Base-by-base conservation (phyloP, 1,139 yeast species). In the Spathaspora jeffriesii region DNA sequence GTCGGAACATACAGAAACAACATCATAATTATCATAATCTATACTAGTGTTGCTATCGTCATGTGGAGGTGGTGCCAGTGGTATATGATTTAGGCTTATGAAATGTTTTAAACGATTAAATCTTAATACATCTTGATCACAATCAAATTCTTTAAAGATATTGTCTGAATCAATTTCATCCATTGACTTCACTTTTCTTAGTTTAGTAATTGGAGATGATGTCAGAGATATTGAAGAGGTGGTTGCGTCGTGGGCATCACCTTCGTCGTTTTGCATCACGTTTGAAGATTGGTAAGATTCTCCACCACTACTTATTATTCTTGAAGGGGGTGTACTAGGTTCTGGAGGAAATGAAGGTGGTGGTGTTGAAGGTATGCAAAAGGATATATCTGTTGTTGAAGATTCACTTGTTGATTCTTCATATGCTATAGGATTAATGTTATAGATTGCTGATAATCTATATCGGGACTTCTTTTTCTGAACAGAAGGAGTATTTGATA, bases 401-500 rank as follows among this genome's bases (percentile, higher is more conserved):
- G 52, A 45, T 28, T 27, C 43, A 17, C 28, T 17, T 10, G 47
- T 25, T n/a, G 54, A 47, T 40, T 52, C 55, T 46, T 53, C 52
- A 47, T 58, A 45, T 47, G 59, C 67, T 42, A 71, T 53, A 2
- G 77, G 78, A 48, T 71, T 73, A 37, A 71, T 55, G 32, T 66
- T 72, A 53, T 72, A 75, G 1, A 73, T 64, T 13, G 64, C 66
- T 8, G 78, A 69, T 11, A 75, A 59, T 45, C 76, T 61, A 53
- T 74, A 73, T 36, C 65, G 62, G 18, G 78, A 71, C 55, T 73
- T 73, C 61, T 71, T 71, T 58, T 72, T 73, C 50, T 65, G 62
- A 2, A 73, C 64, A 25, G 64, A 57, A 13, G 34, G 22, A 17
- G 50, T 38, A 7, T 44, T n/a, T 10, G 67, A 55, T 25, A 62